Percentiles rank a stretch among this genome's conserved stretches.
These are phyloP conservation scores for Aaosphaeria pasadenensis DNA, from an alignment of 2,329 filamentous ascomycete species.

Conservation along the genomic window DNA sequence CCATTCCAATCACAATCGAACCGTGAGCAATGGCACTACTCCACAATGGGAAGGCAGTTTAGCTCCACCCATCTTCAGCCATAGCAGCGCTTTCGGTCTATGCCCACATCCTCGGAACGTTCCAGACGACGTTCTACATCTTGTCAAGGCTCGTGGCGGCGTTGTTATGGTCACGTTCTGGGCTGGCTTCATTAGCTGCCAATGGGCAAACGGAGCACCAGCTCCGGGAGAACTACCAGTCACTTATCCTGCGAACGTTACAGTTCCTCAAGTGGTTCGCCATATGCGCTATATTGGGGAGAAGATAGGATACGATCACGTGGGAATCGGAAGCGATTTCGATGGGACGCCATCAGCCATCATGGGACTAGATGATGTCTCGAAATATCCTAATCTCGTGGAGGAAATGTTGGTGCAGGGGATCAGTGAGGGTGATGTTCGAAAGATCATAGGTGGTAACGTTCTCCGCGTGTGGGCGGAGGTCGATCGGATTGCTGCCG, in stretches of 20 bases:
- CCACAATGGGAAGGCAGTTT: constrained; percentile 64
- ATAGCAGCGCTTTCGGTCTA: constrained; percentile 75
- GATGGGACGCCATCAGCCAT: constrained; percentile 1
- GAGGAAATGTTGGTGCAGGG: constrained; percentile 3
- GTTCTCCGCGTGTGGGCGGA: constrained; percentile 6
- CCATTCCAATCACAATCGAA: constrained; percentile 34
- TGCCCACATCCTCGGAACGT: constrained; percentile 92
- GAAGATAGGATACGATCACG: constrained; percentile 80
- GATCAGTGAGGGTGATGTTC: constrained; percentile 1
- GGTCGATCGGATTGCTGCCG: constrained; percentile 1
- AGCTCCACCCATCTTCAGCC: constrained; percentile 85
- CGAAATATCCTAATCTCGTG: constrained; percentile 4
- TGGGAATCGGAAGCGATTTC: constrained; percentile 67
- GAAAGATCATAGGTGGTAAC: constrained; percentile 4
- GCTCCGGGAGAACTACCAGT: constrained; percentile 55
- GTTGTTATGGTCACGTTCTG: constrained; percentile 91
- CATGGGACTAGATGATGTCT: constrained; percentile 5
- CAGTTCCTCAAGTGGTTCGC: constrained; percentile 71
- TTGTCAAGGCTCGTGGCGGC: constrained; percentile 70
- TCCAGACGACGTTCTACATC: constrained; percentile 73
- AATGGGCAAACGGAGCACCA: not conserved
- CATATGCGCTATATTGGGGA: constrained; percentile 83
- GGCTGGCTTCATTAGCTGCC: constrained; percentile 78
- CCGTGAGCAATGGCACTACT: not conserved
- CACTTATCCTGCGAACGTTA: constrained; percentile 65